Base-by-base conservation (phyloP, 805 yeast species). In the Barnettozyma pratensis region DNA sequence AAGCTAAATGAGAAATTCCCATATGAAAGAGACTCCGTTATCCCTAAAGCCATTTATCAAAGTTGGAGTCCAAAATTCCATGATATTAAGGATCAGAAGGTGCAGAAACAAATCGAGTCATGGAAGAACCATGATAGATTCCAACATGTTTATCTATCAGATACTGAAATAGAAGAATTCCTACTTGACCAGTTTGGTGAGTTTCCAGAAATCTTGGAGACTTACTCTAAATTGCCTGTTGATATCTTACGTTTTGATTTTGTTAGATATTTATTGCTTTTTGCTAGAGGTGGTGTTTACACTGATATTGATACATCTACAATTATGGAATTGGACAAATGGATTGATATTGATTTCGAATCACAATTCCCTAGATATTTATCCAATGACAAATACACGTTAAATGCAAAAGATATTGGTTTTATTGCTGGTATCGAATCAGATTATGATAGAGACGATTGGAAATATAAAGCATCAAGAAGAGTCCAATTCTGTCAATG, bases 401-500 rank as follows among this genome's bases (percentile, higher is more conserved):
- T 6, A 80, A 38, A 14, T 2, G 32, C 12, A 4, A 32, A 12
- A 8, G 36, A 50, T 19, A 68, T 79, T 49, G 87, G 85, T 0
- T 72, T 80, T 61, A 74, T 79, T 36, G 67, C 79, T 37, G 74
- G 79, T 7, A 68, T 81, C 38, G 85, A 80, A 54, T 73, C 74
- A 42, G 86, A 80, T 57, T 65, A 75, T 44, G 75, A 72, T 48
- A 69, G 69, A 34, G 71, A 74, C 37, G 72, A 79, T 57, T 81
- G 85, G 85, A 72, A 73, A 54, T 68, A 70, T 50, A 74, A 76
- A 55, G 67, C 72, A 56, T 71, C 73, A 27, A 68, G 85, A 60
- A 69, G 85, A 56, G 62, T 81, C 40, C 85, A 81, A 58, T 77
- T 80, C 56, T 80, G 82, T 44, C 85, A 81, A 58, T 81, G 83